These are phyloP conservation scores for Rhododendron henanense DNA, from an alignment of 148 eudicot species.

Conservation along the genomic window DNA sequence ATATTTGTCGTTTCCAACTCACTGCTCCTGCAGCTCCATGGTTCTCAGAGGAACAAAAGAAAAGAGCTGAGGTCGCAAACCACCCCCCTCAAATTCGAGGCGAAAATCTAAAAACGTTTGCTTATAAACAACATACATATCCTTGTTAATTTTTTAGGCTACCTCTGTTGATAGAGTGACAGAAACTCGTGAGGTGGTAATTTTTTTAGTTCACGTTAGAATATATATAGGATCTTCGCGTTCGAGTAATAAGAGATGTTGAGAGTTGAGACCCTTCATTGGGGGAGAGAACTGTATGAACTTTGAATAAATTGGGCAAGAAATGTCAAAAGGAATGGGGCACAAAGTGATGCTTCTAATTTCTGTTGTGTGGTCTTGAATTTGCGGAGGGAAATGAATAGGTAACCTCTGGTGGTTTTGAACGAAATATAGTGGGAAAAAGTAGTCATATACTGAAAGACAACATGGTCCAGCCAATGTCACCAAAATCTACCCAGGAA, in stretches of 20 bases:
- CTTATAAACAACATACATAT: not conserved
- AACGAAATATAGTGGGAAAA: not conserved
- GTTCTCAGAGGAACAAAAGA: conserved; percentile 36
- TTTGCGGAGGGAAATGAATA: not conserved
- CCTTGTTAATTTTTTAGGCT: not conserved
- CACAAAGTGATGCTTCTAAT: not conserved
- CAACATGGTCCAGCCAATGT: not conserved
- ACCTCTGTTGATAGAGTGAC: not conserved
- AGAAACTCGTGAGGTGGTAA: not conserved
- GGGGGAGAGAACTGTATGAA: not conserved
- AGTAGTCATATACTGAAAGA: not conserved
- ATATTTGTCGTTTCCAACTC: conserved; percentile 84
- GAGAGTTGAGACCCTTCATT: not conserved
- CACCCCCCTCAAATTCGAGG: not conserved
- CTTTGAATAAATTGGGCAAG: not conserved
- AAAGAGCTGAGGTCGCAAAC: conserved; percentile 15
- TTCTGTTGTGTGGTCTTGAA: not conserved
- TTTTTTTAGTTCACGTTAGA: not conserved
- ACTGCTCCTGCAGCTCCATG: conserved; percentile 75
- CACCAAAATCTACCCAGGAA: not conserved
- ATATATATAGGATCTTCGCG: not conserved
- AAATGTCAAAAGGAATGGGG: not conserved
- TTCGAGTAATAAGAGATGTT: not conserved
- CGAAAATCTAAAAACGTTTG: not conserved
- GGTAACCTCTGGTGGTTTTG: not conserved